Evolutionary conservation across 2,329 filamentous ascomycete species (phyloP).

Genomic region (Talaromyces sp.): DNA sequence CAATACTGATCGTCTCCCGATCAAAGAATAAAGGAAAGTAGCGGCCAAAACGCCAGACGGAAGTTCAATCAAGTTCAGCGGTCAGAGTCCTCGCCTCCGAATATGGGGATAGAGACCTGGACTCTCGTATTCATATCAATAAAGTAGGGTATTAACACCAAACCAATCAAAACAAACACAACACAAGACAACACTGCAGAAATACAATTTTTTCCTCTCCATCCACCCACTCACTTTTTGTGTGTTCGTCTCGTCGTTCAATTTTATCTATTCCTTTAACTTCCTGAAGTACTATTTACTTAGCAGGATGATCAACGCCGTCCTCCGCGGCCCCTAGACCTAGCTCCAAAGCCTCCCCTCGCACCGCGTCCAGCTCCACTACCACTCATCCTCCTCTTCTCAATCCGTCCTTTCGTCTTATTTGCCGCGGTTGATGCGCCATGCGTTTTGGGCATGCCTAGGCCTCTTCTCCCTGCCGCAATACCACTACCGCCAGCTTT

Average conservation of each 20-base stretch:
- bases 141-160: conserved; percentile 4
- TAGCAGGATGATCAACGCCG: not conserved
- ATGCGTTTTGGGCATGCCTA: conserved; percentile 27
- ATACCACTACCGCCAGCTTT: not conserved
- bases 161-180: not conserved
- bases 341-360: conserved; percentile 10
- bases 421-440: conserved; percentile 20
- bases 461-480: conserved; percentile 23
- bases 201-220: not conserved
- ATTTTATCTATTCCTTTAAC: not conserved
- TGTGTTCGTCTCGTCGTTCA: conserved; percentile 1
- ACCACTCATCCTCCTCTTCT: conserved; percentile 27
- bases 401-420: conserved; percentile 24
- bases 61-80: too few species aligned
- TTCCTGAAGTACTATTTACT: not conserved
- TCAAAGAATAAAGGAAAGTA: too few species aligned
- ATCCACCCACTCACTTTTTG: not conserved
- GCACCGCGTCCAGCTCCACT: conserved; percentile 20
- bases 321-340: not conserved
- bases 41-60: too few species aligned
- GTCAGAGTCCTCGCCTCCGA: too few species aligned
- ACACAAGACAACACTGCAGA: not conserved
- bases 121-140: not conserved
- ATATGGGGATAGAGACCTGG: too few species aligned
- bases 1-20: too few species aligned